phyloP scores from a whole-genome alignment of 2,329 filamentous ascomycete species.

The Fusarium sp. region DNA sequence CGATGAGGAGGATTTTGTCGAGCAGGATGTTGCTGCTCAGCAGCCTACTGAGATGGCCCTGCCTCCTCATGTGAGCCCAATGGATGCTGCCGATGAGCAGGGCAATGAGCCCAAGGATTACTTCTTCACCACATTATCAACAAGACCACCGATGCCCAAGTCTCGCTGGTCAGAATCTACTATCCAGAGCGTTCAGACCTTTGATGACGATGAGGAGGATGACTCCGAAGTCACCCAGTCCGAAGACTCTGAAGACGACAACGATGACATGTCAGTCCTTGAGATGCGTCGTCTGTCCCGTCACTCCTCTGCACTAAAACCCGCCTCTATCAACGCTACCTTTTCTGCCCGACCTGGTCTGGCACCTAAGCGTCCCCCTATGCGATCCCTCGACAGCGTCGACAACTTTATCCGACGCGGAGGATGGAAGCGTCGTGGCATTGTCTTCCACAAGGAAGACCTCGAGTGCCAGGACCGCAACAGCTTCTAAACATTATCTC shows the following conservation, averaged over 20 bases:
- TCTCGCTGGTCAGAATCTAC: slow-evolving; percentile 59
- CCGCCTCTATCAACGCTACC: slow-evolving; percentile 51
- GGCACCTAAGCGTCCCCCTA: slow-evolving; percentile 51
- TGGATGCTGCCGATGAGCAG: slow-evolving; percentile 41
- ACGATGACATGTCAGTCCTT: slow-evolving; percentile 38
- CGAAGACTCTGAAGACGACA: slow-evolving; percentile 40
- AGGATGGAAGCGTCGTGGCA: slow-evolving; percentile 58
- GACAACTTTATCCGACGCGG: slow-evolving; percentile 57
- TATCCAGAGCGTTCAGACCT: slow-evolving; percentile 47
- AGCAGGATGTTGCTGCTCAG: slow-evolving; percentile 44
- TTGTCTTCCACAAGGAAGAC: slow-evolving; percentile 54
- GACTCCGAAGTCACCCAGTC: slow-evolving; percentile 37
- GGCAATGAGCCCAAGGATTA: slow-evolving; percentile 48
- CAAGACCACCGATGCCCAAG: slow-evolving; percentile 49
- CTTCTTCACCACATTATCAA: slow-evolving; percentile 48
- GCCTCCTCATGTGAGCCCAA: slow-evolving; percentile 46
- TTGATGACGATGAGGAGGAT: slow-evolving; percentile 43
- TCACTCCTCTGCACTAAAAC: slow-evolving; percentile 40
- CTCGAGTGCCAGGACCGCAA: slow-evolving; percentile 45
- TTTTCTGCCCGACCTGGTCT: slow-evolving; percentile 41
- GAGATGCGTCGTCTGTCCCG: slow-evolving; percentile 44
- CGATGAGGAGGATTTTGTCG: slow-evolving; percentile 41
- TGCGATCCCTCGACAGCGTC: slow-evolving; percentile 54
- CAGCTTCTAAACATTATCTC: slow-evolving; percentile 36
- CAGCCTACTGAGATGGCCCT: slow-evolving; percentile 47